Percentiles rank a stretch among this genome's conserved stretches.
These are phyloP conservation scores for Elsinoe batatas DNA, from an alignment of 2,329 filamentous ascomycete genomes.

Conservation along the genomic window DNA sequence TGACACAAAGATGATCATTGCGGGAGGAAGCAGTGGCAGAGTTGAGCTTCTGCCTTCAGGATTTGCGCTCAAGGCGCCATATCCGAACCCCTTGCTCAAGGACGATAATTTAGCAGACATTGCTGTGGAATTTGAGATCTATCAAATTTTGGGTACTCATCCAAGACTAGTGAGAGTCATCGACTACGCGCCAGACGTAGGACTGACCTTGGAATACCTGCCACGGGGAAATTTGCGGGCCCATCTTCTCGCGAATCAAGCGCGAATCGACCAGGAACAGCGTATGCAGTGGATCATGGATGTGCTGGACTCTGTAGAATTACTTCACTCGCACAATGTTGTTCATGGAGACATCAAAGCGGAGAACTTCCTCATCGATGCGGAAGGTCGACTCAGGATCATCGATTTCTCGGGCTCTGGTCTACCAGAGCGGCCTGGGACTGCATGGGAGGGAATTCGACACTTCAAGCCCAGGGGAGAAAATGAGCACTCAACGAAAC, in stretches of 20 bases:
- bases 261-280: neutral
- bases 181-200: neutral
- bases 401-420: neutral
- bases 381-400: neutral
- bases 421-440: neutral
- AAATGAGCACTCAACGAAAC: neutral
- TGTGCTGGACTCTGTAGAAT: neutral
- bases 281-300: constrained; percentile 1
- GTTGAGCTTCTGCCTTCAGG: neutral
- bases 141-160: neutral
- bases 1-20: neutral
- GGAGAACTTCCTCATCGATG: neutral
- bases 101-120: neutral
- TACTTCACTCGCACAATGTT: neutral
- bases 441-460: neutral
- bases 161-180: neutral
- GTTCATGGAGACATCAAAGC: constrained; percentile 2
- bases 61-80: neutral
- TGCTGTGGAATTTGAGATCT: neutral
- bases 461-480: neutral
- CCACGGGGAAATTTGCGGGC: neutral
- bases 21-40: neutral
- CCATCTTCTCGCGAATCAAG: neutral
- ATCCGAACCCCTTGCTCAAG: neutral
- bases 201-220: neutral